Percentiles rank a stretch among this genome's conserved stretches.
phyloP scores from a whole-genome alignment of 2,329 filamentous ascomycete species.

The Fusarium veterinarium region DNA sequence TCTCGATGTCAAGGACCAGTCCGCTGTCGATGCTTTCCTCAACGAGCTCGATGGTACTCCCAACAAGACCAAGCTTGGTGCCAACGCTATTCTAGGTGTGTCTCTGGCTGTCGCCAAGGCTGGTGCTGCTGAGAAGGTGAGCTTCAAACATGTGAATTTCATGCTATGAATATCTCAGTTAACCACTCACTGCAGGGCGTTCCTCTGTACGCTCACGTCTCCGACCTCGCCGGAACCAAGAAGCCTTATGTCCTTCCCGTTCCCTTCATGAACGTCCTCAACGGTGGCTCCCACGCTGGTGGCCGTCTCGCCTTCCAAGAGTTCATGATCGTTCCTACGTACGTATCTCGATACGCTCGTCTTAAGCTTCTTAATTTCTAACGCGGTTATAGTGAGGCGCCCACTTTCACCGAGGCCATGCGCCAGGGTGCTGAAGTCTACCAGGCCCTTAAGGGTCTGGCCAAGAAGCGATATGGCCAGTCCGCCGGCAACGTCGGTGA shows the following conservation, averaged over 20 bases:
- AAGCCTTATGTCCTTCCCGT: constrained; percentile 92
- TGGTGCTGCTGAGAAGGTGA: constrained; percentile 85
- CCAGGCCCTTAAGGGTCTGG: constrained; percentile 94
- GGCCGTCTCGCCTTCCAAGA: constrained; percentile 95
- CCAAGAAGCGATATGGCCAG: constrained; percentile 99
- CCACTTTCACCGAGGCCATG: constrained; percentile 94
- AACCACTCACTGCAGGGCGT: constrained; percentile 64
- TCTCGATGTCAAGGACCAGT: constrained; percentile 88
- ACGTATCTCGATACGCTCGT: constrained; percentile 50
- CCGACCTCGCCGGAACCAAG: constrained; percentile 88
- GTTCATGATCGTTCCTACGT: constrained; percentile 93
- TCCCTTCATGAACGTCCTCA: constrained; percentile 94
- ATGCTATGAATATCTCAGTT: constrained; percentile 15
- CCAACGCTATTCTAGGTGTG: constrained; percentile 90
- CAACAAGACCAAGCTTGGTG: constrained; percentile 90
- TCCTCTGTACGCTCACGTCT: constrained; percentile 88
- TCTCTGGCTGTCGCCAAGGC: constrained; percentile 88
- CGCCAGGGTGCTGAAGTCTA: constrained; percentile 98
- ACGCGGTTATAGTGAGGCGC: constrained; percentile 70
- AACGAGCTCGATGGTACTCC: constrained; percentile 85
- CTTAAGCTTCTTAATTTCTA: constrained; percentile 6
- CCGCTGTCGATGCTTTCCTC: constrained; percentile 84
- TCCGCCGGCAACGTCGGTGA: constrained; percentile 99
- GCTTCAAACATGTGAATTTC: constrained; percentile 10
- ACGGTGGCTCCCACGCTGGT: constrained; percentile 95